These are phyloP conservation scores for Teunomyces stri DNA, from an alignment of 805 yeast species.

Conservation along the genomic window DNA sequence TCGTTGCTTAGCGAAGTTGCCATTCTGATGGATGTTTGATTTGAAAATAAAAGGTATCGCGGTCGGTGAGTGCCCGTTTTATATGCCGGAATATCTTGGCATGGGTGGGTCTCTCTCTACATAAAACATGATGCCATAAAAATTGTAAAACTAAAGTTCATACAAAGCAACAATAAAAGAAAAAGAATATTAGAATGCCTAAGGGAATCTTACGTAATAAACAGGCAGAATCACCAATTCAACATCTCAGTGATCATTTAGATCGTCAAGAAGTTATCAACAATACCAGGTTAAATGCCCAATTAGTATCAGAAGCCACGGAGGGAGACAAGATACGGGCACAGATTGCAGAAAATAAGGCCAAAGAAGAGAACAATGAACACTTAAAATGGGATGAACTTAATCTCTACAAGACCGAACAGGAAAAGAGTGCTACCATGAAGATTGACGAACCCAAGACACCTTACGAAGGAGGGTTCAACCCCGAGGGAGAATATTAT, in stretches of 20 bases:
- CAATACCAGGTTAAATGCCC: slow-evolving; percentile 76
- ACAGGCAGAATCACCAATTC: slow-evolving; percentile 10
- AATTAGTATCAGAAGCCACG: slow-evolving; percentile 33
- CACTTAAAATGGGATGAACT: slow-evolving; percentile 83
- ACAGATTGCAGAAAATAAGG: slow-evolving; percentile 36
- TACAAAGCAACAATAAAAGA: too few species aligned
- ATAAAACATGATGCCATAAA: slow-evolving; percentile 2
- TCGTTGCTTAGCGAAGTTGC: background rate
- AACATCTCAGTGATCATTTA: slow-evolving; percentile 18
- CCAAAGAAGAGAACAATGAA: background rate
- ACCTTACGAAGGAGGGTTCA: slow-evolving; percentile 88
- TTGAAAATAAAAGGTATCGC: background rate
- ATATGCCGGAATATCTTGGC: background rate
- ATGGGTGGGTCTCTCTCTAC: background rate
- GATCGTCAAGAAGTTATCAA: slow-evolving; percentile 72
- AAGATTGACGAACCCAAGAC: slow-evolving; percentile 94
- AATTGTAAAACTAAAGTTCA: too few species aligned
- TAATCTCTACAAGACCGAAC: slow-evolving; percentile 70
- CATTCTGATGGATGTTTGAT: background rate
- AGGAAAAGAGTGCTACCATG: slow-evolving; percentile 70
- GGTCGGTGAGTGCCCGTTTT: background rate
- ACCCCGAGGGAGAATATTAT: slow-evolving; percentile 79
- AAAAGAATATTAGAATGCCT: slow-evolving; percentile 10
- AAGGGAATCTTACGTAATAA: slow-evolving; percentile 57
- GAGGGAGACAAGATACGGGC: slow-evolving; percentile 49